Evolutionary conservation across 2,329 filamentous ascomycete species (phyloP), one percentile per base, ranked within the genome.

Genomic region (Ceratocystis alfenasii): DNA sequence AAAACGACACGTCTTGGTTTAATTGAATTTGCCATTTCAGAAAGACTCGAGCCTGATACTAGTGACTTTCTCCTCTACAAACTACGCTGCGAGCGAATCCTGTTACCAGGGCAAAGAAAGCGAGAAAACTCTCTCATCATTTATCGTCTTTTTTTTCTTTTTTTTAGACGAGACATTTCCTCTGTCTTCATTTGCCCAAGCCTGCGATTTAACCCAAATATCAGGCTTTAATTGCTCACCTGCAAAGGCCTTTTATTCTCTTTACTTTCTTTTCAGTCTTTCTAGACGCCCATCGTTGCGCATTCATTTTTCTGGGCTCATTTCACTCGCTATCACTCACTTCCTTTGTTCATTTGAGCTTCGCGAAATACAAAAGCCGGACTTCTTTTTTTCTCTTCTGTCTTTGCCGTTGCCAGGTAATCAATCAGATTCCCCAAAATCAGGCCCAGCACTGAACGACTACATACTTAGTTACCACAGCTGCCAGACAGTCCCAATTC

Each of bases 1-100:
- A 78, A 78, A 77, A 72, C 64, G 75, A 78, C 77, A 78, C 77
- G 77, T 75, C 75, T 50, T 25, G 20, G 65, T 55, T 69, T 69
- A 70, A 70, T 70, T 70, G 68, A 70, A 68, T 63, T 62, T 50
- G 48, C 22, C 57, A 48, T 46, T 50, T 64, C 28, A 22, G 50
- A 10, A 41, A n/a, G 50, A 41, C 36, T 41, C 12, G 36, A 41
- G 10, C 10, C 10, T 41, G 36, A 41, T 41, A 15, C 10, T 41
- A 41, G 36, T 4, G 36, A 41, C 10, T 15, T 50, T 46, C 33
- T 30, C 61, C 12, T 65, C n/a, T 76, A 73, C 72, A 76, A 66
- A 15, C 45, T 59, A 33, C 22, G 22, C 36, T 41, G 50, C 75
- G 76, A 17, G 28, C 55, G 25, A 59, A 64, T 61, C 50, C 62